Base-by-base conservation (phyloP, 2,329 filamentous ascomycete species). In the Blumeriella jaapii region DNA sequence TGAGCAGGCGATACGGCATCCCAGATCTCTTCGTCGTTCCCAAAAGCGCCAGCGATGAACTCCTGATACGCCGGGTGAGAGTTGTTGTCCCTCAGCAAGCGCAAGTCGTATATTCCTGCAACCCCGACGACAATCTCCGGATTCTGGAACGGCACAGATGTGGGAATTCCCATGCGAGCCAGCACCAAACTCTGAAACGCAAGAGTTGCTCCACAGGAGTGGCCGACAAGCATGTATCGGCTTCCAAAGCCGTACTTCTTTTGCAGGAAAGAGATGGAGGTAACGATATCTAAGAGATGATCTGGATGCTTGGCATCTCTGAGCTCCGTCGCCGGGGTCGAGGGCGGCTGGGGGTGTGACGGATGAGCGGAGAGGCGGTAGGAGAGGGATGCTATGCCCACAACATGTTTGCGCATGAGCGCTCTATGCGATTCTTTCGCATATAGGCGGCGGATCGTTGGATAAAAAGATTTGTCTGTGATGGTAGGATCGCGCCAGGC, bases 61-160 rank as follows among this genome's bases (percentile, higher is more conserved):
- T 41, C 38, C 5, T 43, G 38, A 22, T 50, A 51, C n/a, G 33
- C 40, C 11, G 46, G 38, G 24, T 45, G 35, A 3, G 33, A 13
- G 22, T 49, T 31, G 5, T 22, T 43, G 2, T 50, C 44, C 12
- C 42, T 33, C 2, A 50, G 39, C 4, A 48, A 17, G 11, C 23
- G 35, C 14, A 85, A 55, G 49, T 80, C 71, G 55, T 82, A 83
- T 14, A 85, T 71, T 1, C 80, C 79, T 36, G 70, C 69, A 13
- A 81, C 57, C 20, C 74, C 68, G 3, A 82, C 53, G 11, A 82
- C 56, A 2, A 67, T 69, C 2, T 59, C 51, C 0, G 74, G 74
- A 53, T 39, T 35, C 7, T 35, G 23, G 23, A 38, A 44, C 23
- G 15, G 26, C n/a, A 29, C 14, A 6, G 23, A 11, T 7, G 8